phyloP scores from a whole-genome alignment of 2,329 filamentous ascomycete genomes.

The Dactylellina leptospora region DNA sequence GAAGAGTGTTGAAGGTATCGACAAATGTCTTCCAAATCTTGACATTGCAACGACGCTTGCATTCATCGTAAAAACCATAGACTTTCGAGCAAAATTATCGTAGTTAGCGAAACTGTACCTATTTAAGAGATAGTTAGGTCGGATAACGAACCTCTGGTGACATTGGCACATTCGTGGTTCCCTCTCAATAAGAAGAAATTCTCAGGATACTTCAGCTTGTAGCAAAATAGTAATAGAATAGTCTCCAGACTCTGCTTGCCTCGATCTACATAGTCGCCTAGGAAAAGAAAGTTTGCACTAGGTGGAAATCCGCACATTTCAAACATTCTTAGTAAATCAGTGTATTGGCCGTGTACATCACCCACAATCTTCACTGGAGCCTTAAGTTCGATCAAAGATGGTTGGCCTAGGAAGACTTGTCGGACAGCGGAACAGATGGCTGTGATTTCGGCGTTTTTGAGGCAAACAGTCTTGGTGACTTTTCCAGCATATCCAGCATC shows the following conservation, averaged over 20 bases:
- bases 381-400: constrained; percentile 87
- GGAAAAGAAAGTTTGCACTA: constrained; percentile 87
- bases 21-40: constrained; percentile 99
- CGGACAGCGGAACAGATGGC: constrained; percentile 89
- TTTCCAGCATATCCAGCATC: constrained; percentile 96
- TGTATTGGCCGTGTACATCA: constrained; percentile 96
- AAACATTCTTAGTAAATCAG: constrained; percentile 93
- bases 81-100: constrained; percentile 64
- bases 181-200: constrained; percentile 96
- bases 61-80: constrained; percentile 98
- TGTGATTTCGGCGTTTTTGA: constrained; percentile 97
- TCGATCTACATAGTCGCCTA: constrained; percentile 95
- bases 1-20: constrained; percentile 93
- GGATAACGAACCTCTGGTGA: constrained; percentile 69
- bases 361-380: constrained; percentile 98
- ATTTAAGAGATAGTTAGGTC: background rate
- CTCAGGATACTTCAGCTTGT: constrained; percentile 96
- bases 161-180: constrained; percentile 96
- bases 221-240: constrained; percentile 89
- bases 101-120: background rate
- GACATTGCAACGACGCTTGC: constrained; percentile 93
- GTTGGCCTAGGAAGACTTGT: constrained; percentile 89
- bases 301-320: constrained; percentile 99
- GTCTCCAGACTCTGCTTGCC: constrained; percentile 97
- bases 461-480: constrained; percentile 94